Conservation (phyloP, 192 early-diverging fungal genomes). For the Linnemannia exigua region DNA sequence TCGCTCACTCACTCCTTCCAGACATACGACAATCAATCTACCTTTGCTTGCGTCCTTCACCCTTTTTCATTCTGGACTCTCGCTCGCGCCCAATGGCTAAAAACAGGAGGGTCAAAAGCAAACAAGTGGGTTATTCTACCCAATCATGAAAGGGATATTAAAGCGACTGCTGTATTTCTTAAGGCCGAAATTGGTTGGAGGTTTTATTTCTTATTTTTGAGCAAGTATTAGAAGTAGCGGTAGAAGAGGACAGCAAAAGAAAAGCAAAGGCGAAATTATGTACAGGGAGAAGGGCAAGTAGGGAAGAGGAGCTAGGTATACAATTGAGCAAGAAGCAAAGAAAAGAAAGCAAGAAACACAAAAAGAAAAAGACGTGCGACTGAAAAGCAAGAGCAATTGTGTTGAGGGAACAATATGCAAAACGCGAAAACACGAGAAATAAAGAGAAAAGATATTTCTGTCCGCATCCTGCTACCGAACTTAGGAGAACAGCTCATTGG, state of each 20-base stretch:
- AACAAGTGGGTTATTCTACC: too few relatives aligned
- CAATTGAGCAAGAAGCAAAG: not conserved
- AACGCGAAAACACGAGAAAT: not conserved
- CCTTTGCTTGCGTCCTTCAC: too few relatives aligned
- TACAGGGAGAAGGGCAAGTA: not conserved
- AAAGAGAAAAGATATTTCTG: slow-evolving; percentile 1
- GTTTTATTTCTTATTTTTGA: slow-evolving; percentile 7
- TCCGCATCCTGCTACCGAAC: not conserved
- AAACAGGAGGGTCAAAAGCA: too few relatives aligned
- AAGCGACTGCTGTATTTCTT: not conserved
- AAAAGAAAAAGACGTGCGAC: not conserved
- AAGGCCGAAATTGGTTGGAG: not conserved
- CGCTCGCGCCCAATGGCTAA: too few relatives aligned
- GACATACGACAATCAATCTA: too few relatives aligned
- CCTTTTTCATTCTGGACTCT: too few relatives aligned
- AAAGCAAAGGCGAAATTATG: not conserved
- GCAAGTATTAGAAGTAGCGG: not conserved
- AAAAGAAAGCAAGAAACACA: not conserved
- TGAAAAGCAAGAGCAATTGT: slow-evolving; percentile 3
- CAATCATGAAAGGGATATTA: too few relatives aligned
- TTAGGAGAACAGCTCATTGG: slow-evolving; percentile 27
- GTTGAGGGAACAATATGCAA: too few relatives aligned
- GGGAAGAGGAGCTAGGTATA: slow-evolving; percentile 14
- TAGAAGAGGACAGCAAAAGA: not conserved
- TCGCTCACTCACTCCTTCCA: too few relatives aligned